Conservation (phyloP, 768 basidiomycete species). For the Naganishia antarctica region DNA sequence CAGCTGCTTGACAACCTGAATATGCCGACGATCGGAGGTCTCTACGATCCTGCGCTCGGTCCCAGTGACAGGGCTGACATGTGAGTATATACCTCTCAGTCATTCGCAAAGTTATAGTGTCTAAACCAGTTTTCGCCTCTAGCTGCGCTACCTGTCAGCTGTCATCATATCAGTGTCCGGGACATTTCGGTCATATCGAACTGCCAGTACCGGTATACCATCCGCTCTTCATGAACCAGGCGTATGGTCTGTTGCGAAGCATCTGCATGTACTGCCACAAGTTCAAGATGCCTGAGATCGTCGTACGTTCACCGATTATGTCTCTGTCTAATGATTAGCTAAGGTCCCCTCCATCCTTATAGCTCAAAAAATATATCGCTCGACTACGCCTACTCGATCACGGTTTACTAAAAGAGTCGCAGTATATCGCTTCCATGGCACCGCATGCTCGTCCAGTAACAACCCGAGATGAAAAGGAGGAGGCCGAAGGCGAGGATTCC, state of each 20-base stretch:
- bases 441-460: slow-evolving; percentile 45
- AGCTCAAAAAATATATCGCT: slow-evolving; percentile 78
- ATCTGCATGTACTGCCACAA: slow-evolving; percentile 90
- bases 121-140: too few species aligned
- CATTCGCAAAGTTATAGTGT: too few species aligned
- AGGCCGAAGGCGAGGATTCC: slow-evolving; percentile 47
- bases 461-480: slow-evolving; percentile 50
- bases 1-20: slow-evolving; percentile 89
- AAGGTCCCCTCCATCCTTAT: slow-evolving; percentile 16
- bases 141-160: slow-evolving; percentile 92
- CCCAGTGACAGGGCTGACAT: slow-evolving; percentile 84
- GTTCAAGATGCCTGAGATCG: slow-evolving; percentile 72
- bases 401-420: slow-evolving; percentile 77
- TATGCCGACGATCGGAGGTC: slow-evolving; percentile 79
- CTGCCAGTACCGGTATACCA: slow-evolving; percentile 93
- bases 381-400: slow-evolving; percentile 83
- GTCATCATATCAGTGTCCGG: slow-evolving; percentile 90
- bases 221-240: slow-evolving; percentile 87
- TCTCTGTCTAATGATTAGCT: background rate
- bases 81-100: too few species aligned
- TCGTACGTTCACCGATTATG: slow-evolving; percentile 52
- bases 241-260: slow-evolving; percentile 78
- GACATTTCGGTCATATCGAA: slow-evolving; percentile 97
- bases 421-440: slow-evolving; percentile 66
- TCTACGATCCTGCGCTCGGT: slow-evolving; percentile 93